Conservation (phyloP, 2,329 filamentous ascomycete genomes). For the Claviceps maximensis region DNA sequence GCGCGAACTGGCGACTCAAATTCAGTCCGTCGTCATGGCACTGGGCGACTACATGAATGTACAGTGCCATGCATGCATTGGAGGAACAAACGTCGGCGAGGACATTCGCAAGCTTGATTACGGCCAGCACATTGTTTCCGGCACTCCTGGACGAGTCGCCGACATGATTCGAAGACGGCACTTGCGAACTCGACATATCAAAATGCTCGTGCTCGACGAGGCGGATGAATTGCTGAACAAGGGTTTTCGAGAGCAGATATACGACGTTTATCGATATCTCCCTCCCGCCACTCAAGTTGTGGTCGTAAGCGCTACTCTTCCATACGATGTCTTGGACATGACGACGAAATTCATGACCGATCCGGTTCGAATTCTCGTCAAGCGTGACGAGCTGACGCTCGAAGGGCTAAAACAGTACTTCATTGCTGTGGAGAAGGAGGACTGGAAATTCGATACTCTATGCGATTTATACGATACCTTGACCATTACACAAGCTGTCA, state of each 20-base stretch:
- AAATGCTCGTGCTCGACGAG: constrained; percentile 51
- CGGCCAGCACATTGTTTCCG: constrained; percentile 93
- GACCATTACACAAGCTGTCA: constrained; percentile 96
- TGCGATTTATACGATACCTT: constrained; percentile 98
- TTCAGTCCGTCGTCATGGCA: constrained; percentile 98
- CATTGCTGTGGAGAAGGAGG: constrained; percentile 97
- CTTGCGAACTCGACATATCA: constrained; percentile 46
- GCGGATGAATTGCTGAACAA: constrained; percentile 64
- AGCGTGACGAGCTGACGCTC: constrained; percentile 95
- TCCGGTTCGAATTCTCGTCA: constrained; percentile 88
- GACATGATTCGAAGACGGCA: constrained; percentile 49
- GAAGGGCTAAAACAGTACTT: constrained; percentile 99
- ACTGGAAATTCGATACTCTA: constrained; percentile 98
- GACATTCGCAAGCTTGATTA: constrained; percentile 97
- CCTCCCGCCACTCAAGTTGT: constrained; percentile 97
- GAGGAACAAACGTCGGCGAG: constrained; percentile 93
- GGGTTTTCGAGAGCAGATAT: constrained; percentile 96
- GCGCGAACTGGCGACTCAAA: constrained; percentile 92
- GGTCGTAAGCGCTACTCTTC: constrained; percentile 89
- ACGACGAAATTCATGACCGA: constrained; percentile 99
- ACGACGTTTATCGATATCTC: constrained; percentile 95
- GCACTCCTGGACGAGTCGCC: constrained; percentile 84
- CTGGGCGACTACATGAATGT: constrained; percentile 99
- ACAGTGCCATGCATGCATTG: constrained; percentile 96
- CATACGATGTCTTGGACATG: constrained; percentile 97